Evolutionary conservation across 129 eudicot genomes (phyloP).

Genomic region (Pseudognaphalium luteoalbum): DNA sequence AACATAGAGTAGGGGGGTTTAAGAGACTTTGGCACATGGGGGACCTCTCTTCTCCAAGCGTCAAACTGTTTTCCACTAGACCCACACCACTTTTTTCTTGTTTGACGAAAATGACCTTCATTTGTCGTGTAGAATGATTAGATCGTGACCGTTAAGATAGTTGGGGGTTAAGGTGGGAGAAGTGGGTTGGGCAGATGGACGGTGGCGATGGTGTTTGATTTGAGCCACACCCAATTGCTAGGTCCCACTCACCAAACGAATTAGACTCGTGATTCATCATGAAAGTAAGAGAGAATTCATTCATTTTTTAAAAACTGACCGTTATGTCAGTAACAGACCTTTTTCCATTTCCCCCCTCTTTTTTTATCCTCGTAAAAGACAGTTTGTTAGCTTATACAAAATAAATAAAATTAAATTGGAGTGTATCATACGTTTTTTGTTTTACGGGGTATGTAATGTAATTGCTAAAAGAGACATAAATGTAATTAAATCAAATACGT

Average conservation of each 20-base stretch:
- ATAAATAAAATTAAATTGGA: not conserved
- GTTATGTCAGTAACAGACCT: constrained; percentile 10
- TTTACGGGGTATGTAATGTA: too few relatives aligned
- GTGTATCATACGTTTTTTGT: not conserved
- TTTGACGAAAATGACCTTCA: constrained; percentile 32
- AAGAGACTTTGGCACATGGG: constrained; percentile 25
- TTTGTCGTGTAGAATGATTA: constrained; percentile 16
- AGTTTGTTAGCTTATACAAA: too few relatives aligned
- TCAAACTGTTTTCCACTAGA: constrained; percentile 39
- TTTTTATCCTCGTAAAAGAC: constrained; percentile 9
- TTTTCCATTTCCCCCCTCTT: not conserved
- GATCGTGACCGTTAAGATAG: constrained; percentile 33
- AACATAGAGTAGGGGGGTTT: not conserved
- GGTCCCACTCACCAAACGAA: constrained; percentile 37
- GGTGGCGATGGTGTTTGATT: constrained; percentile 25
- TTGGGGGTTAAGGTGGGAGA: constrained; percentile 12
- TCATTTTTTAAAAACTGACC: constrained; percentile 19
- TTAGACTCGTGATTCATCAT: constrained; percentile 2
- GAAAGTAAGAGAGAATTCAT: not conserved
- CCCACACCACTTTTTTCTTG: constrained; percentile 23
- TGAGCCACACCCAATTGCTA: constrained; percentile 3
- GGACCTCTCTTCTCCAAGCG: not conserved
- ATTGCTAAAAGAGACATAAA: not conserved
- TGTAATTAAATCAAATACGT: too few relatives aligned
- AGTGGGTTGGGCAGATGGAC: constrained; percentile 28